phyloP scores from a whole-genome alignment of 2,329 filamentous ascomycete species.

The Aspergillus nomiae region DNA sequence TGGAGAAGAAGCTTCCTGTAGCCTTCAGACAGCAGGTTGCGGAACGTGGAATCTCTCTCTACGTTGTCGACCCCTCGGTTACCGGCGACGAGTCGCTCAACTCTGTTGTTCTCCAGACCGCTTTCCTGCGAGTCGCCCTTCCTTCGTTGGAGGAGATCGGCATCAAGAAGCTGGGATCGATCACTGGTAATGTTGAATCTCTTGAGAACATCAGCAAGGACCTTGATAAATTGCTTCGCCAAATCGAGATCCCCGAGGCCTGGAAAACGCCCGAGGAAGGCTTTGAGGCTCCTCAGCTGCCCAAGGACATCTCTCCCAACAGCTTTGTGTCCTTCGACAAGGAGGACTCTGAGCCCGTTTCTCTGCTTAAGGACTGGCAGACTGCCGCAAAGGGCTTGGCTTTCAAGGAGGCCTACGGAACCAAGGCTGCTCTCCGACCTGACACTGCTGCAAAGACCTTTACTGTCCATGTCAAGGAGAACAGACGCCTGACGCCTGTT shows the following conservation, averaged over 20 bases:
- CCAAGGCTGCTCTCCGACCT: slow-evolving; percentile 72
- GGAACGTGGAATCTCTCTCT: slow-evolving; percentile 70
- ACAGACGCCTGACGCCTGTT: slow-evolving; percentile 82
- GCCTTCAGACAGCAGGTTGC: slow-evolving; percentile 71
- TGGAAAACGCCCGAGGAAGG: slow-evolving; percentile 71
- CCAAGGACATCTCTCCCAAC: slow-evolving; percentile 69
- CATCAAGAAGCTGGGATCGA: slow-evolving; percentile 65
- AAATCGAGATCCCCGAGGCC: slow-evolving; percentile 73
- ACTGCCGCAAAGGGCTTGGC: slow-evolving; percentile 80
- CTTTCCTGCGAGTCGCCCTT: slow-evolving; percentile 78
- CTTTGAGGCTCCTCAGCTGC: slow-evolving; percentile 49
- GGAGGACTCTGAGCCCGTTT: slow-evolving; percentile 67
- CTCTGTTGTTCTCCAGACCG: slow-evolving; percentile 72
- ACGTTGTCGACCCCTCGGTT: slow-evolving; percentile 71
- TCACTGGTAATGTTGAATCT: slow-evolving; percentile 62
- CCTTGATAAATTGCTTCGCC: slow-evolving; percentile 69
- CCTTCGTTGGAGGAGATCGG: slow-evolving; percentile 65
- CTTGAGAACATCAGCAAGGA: slow-evolving; percentile 62
- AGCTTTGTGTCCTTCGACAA: slow-evolving; percentile 84
- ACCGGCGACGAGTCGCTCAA: slow-evolving; percentile 69
- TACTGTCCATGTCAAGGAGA: slow-evolving; percentile 90
- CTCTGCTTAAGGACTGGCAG: slow-evolving; percentile 75
- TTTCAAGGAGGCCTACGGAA: slow-evolving; percentile 93
- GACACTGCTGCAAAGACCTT: slow-evolving; percentile 84
- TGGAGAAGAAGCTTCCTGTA: slow-evolving; percentile 80